A percentile compares a stretch with the other conserved stretches of the same genome.
phyloP scores from a whole-genome alignment of 2,329 filamentous ascomycete species.

The Teratosphaeria viscida region DNA sequence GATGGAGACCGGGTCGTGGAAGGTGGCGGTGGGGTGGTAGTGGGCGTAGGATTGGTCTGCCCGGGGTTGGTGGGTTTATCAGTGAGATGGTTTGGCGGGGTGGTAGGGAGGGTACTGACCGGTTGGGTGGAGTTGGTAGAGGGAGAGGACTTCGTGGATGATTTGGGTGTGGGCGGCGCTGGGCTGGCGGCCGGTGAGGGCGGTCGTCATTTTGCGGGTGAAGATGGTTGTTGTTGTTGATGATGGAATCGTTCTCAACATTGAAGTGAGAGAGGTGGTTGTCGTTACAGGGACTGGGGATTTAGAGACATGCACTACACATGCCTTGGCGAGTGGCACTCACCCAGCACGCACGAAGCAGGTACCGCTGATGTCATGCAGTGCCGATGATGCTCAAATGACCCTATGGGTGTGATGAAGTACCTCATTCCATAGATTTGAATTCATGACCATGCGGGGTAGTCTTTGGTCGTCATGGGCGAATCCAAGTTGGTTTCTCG shows the following conservation, averaged over 20 bases:
- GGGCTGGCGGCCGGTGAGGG: slow-evolving; percentile 5
- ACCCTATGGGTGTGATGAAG: neutral
- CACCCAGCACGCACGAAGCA: neutral
- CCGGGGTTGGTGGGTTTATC: neutral
- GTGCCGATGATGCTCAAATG: neutral
- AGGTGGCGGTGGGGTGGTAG: slow-evolving; percentile 15
- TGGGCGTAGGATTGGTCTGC: slow-evolving; percentile 12
- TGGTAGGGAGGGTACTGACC: neutral
- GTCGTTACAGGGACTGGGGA: no score
- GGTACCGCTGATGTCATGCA: neutral
- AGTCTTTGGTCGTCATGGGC: neutral
- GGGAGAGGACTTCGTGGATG: slow-evolving; percentile 13
- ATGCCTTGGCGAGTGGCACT: neutral
- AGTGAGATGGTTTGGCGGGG: neutral
- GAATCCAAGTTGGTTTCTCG: neutral
- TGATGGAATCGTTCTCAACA: neutral
- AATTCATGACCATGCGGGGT: neutral
- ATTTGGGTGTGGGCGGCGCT: slow-evolving; percentile 12
- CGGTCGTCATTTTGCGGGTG: neutral
- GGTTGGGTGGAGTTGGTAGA: slow-evolving; percentile 15
- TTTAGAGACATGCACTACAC: neutral
- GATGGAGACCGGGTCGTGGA: slow-evolving; percentile 21
- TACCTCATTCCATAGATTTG: neutral
- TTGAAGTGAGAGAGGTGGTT: neutral
- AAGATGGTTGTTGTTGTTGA: neutral